A percentile compares a stretch with the other conserved stretches of the same genome.
phyloP scores from a whole-genome alignment of 768 basidiomycete species.

The Fomitopsis serialis region DNA sequence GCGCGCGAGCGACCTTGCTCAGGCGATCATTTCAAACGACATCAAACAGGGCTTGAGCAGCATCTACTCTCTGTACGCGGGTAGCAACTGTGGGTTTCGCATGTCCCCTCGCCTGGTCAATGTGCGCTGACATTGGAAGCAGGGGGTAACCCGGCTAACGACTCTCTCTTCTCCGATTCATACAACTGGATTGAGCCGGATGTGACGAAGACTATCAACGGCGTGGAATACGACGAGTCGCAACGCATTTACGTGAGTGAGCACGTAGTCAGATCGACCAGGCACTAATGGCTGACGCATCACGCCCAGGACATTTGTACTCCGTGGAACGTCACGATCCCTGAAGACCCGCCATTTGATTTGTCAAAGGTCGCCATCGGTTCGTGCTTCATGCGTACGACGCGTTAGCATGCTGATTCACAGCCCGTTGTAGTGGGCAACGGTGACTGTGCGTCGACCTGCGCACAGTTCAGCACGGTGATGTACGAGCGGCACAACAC shows the following conservation, averaged over 20 bases:
- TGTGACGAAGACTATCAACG: conserved; percentile 23
- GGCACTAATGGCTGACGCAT: too few species aligned
- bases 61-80: conserved; percentile 37
- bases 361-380: conserved; percentile 21
- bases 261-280: neutral
- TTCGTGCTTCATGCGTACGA: conserved; percentile 19
- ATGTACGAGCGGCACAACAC: conserved; percentile 53
- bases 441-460: conserved; percentile 50
- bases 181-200: conserved; percentile 27
- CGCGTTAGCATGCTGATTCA: too few species aligned
- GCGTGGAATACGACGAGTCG: conserved; percentile 22
- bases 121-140: neutral
- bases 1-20: conserved; percentile 52
- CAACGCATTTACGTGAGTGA: conserved; percentile 28
- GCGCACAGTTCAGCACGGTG: conserved; percentile 57
- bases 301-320: conserved; percentile 27
- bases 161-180: conserved; percentile 17
- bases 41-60: conserved; percentile 39
- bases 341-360: conserved; percentile 41
- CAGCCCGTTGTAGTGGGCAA: conserved; percentile 14
- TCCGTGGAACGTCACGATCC: conserved; percentile 28
- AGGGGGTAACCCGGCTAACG: conserved; percentile 26
- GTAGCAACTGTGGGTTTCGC: conserved; percentile 51
- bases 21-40: conserved; percentile 50
- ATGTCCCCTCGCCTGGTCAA: too few species aligned